phyloP scores from a whole-genome alignment of 768 basidiomycete genomes.

The Leccinellum rugosiceps region DNA sequence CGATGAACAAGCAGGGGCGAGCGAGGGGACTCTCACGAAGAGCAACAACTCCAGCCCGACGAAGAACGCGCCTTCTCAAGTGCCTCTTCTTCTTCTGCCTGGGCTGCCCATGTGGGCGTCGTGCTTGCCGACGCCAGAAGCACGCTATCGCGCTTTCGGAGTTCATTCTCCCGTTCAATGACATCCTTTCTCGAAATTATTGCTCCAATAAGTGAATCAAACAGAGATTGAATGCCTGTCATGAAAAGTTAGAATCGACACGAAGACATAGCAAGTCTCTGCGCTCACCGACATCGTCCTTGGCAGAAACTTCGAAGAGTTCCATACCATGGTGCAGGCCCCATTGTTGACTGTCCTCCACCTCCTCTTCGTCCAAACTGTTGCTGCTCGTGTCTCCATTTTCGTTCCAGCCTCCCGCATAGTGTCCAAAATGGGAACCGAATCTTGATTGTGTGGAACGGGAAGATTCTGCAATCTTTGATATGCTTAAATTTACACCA shows the following conservation, averaged over 20 bases:
- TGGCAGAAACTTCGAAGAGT: conserved; percentile 88
- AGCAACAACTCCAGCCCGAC: conserved; percentile 70
- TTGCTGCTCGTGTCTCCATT: conserved; percentile 60
- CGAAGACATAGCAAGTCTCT: background rate
- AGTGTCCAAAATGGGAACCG: conserved; percentile 52
- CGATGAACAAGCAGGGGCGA: conserved; percentile 5
- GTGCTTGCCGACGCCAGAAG: conserved; percentile 60
- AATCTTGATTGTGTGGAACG: conserved; percentile 51
- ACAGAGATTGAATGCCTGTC: conserved; percentile 76
- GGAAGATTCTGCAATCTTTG: conserved; percentile 38
- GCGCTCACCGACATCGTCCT: conserved; percentile 70
- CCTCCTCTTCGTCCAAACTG: conserved; percentile 64
- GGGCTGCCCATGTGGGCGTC: conserved; percentile 73
- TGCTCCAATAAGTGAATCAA: conserved; percentile 72
- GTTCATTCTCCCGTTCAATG: conserved; percentile 79
- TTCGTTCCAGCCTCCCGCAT: conserved; percentile 53
- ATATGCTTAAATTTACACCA: conserved; percentile 30
- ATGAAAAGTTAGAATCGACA: conserved; percentile 14
- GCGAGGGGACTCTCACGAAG: conserved; percentile 31
- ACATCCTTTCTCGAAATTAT: conserved; percentile 76
- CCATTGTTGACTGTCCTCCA: conserved; percentile 58
- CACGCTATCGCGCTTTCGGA: conserved; percentile 81
- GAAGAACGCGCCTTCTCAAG: conserved; percentile 46
- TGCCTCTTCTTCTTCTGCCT: conserved; percentile 79
- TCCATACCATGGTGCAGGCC: conserved; percentile 81